phyloP scores from a whole-genome alignment of 768 basidiomycete genomes.

The Lactarius hatsudake region DNA sequence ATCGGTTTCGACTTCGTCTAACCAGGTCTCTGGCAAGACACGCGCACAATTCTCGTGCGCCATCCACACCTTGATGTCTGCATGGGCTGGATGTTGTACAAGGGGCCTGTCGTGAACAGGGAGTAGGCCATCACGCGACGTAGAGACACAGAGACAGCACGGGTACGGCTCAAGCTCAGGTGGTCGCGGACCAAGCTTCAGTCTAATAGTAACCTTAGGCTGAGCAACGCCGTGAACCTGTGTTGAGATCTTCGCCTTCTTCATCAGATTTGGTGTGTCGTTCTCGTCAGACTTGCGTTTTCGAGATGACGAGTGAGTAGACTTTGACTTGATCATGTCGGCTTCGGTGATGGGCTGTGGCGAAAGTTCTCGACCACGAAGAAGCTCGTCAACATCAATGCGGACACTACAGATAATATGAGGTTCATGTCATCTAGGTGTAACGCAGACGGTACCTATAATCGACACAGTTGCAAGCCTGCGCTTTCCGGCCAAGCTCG shows the following conservation, averaged over 20 bases:
- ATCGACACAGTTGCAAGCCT: conserved; percentile 67
- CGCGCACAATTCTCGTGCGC: conserved; percentile 80
- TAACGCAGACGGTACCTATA: conserved; percentile 52
- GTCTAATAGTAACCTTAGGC: conserved; percentile 51
- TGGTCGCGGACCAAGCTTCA: conserved; percentile 66
- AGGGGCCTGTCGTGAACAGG: conserved; percentile 65
- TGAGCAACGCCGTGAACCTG: conserved; percentile 25
- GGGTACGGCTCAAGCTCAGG: conserved; percentile 55
- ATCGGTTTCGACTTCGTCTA: conserved; percentile 60
- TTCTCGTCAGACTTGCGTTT: conserved; percentile 45
- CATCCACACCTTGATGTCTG: conserved; percentile 49
- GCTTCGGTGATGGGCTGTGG: conserved; percentile 31
- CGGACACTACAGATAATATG: conserved; percentile 59
- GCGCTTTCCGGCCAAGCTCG: conserved; percentile 79
- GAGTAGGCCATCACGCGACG: conserved; percentile 51
- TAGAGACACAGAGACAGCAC: conserved; percentile 67
- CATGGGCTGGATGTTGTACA: conserved; percentile 21
- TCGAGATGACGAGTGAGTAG: conserved; percentile 25
- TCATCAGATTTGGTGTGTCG: conserved; percentile 41
- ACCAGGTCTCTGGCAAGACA: conserved; percentile 89
- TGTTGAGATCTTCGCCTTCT: conserved; percentile 46
- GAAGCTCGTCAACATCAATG: conserved; percentile 87
- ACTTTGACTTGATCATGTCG: conserved; percentile 22
- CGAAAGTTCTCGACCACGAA: conserved; percentile 63
- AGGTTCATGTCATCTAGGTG: neutral